Conservation (phyloP, 2,329 filamentous ascomycete species). For the Plectosphaerella cucumerina region DNA sequence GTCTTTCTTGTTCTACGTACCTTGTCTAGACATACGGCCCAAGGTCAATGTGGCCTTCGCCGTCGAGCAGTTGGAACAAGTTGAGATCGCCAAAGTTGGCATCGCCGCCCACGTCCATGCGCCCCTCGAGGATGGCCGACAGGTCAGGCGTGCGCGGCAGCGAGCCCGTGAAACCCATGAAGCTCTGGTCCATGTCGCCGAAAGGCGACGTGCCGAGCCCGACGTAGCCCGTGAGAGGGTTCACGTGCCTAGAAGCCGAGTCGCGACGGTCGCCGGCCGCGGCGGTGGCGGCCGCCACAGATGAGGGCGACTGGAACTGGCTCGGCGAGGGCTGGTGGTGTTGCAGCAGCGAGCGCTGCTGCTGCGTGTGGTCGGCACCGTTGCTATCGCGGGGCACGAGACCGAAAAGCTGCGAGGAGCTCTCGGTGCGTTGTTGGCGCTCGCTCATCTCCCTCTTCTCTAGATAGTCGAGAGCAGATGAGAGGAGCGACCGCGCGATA, state of each 20-base stretch:
- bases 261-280: not conserved
- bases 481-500: conserved; percentile 46
- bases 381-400: conserved; percentile 31
- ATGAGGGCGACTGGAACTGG: not conserved
- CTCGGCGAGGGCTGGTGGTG: conserved; percentile 12
- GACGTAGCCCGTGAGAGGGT: conserved; percentile 11
- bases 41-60: conserved; percentile 48
- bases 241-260: not conserved
- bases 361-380: conserved; percentile 5
- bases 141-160: conserved; percentile 37
- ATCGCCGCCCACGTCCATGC: conserved; percentile 34
- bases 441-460: conserved; percentile 44
- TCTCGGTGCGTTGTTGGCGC: conserved; percentile 41
- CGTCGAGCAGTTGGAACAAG: conserved; percentile 46
- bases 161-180: conserved; percentile 31
- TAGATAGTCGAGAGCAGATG: conserved; percentile 40
- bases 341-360: conserved; percentile 11
- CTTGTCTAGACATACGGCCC: conserved; percentile 28
- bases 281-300: not conserved
- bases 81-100: conserved; percentile 40
- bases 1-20: not conserved
- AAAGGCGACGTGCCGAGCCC: conserved; percentile 24
- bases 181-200: conserved; percentile 31
- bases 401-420: conserved; percentile 47
- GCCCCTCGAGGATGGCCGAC: conserved; percentile 28